phyloP scores from a whole-genome alignment of 2,329 filamentous ascomycete species.

The Eurotiales sp. region DNA sequence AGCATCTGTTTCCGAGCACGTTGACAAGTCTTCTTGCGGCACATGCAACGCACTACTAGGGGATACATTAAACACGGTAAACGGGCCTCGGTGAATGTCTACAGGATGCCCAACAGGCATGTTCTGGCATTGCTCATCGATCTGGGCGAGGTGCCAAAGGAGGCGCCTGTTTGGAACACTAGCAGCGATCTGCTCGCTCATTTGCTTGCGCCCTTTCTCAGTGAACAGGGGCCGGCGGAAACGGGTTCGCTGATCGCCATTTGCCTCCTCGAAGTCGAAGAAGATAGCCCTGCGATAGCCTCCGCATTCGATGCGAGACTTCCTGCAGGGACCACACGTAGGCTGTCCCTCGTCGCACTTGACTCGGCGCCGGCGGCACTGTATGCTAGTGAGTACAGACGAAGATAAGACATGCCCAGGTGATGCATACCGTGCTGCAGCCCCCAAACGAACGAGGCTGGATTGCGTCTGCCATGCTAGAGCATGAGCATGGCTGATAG shows the following conservation, averaged over 20 bases:
- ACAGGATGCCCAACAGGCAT: no score
- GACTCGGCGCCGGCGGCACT: not conserved
- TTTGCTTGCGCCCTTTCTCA: not conserved
- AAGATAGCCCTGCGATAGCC: not conserved
- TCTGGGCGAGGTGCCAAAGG: no score
- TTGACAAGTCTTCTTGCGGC: no score
- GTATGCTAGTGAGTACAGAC: no score
- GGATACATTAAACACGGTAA: no score
- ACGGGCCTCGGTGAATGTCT: no score
- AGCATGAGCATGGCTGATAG: no score
- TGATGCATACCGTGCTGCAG: not conserved
- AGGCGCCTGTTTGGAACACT: no score
- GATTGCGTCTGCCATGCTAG: not conserved
- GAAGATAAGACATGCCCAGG: no score
- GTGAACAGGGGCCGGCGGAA: not conserved
- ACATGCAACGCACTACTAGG: no score
- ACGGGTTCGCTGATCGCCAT: not conserved
- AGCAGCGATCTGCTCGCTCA: not conserved
- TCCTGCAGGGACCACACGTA: not conserved
- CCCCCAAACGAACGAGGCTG: not conserved
- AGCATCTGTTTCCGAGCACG: no score
- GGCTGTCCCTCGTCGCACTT: not conserved
- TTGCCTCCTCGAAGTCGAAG: not conserved
- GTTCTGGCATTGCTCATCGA: not conserved
- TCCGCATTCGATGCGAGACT: not conserved